Evolutionary conservation across 768 basidiomycete genomes (phyloP).

Genomic region (Porphyrellus cyaneotinctus): DNA sequence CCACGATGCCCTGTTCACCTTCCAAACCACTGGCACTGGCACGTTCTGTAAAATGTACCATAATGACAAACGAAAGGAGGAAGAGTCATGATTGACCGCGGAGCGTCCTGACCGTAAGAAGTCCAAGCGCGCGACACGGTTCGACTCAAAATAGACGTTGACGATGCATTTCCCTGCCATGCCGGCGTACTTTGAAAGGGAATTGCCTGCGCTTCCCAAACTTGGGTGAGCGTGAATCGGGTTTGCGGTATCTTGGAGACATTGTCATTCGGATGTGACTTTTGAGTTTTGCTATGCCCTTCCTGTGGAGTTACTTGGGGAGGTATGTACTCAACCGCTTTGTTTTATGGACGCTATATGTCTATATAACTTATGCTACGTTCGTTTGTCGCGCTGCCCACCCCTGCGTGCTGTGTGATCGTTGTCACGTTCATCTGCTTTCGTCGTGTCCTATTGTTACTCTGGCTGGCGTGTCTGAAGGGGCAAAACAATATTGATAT

Average conservation of each 20-base stretch:
- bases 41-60: constrained; percentile 13
- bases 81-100: background rate
- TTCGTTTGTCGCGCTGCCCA: too few relatives aligned
- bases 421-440: too few relatives aligned
- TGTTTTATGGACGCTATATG: too few relatives aligned
- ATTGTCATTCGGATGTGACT: background rate
- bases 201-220: background rate
- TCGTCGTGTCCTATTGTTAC: too few relatives aligned
- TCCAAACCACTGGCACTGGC: constrained; percentile 24
- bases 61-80: constrained; percentile 1
- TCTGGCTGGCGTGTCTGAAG: too few relatives aligned
- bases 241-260: background rate
- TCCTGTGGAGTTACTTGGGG: too few relatives aligned
- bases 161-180: background rate
- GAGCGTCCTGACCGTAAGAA: background rate
- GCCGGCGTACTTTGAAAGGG: background rate
- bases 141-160: background rate
- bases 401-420: too few relatives aligned
- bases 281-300: too few relatives aligned
- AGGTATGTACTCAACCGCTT: too few relatives aligned
- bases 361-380: too few relatives aligned
- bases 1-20: constrained; percentile 44
- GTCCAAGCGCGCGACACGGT: background rate
- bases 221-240: background rate
- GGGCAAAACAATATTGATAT: too few relatives aligned